Base-by-base conservation (phyloP, 140 eudicot genomes). In the Erigeron philadelphicus region DNA sequence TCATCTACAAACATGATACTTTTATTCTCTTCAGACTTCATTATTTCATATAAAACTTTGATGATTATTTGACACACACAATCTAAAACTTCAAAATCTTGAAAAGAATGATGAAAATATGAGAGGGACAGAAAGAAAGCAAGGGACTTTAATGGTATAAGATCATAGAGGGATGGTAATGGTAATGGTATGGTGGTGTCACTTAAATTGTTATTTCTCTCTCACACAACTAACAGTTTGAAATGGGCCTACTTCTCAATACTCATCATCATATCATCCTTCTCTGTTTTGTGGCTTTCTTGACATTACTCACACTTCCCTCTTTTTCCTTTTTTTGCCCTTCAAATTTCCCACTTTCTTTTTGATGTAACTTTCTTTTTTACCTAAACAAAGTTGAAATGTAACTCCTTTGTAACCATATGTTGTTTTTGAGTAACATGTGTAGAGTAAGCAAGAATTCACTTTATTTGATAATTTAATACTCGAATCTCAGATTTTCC, bases 281-380 rank as follows among this genome's bases (percentile, higher is more conserved):
- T 47, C 59, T 68, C 48, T 76, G 38, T 31, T 3, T 31, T 31
- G 38, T 31, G 74, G 63, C 54, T 67, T 61, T 68, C 68, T 60
- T 68, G 80, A 68, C 44, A 75, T 42, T 21, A 21, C 25, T 21
- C 25, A 21, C 25, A 21, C 25, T 59, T 67, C 54, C 54, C 25
- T 11, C 50, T 56, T 41, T 38, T 41, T 9, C 40, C n/a, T 23
- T 46, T 62, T 48, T 46, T 40, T 11, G 9, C 56, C 25, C 53
- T 56, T 70, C 52, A 41, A 68, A 75, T 40, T 40, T 60, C 11
- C 31, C 23, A 12, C 35, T 62, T 77, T 44, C 70, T 70, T 71
- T 58, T 77, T 77, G 73, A 71, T 71, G 81, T 77, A 15, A 70
- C 76, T 71, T 77, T 77, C 77, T 77, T 70, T 55, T 71, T 55